Evolutionary conservation across 192 early-diverging fungal species (phyloP).

Genomic region (Coemansia javaensis): DNA sequence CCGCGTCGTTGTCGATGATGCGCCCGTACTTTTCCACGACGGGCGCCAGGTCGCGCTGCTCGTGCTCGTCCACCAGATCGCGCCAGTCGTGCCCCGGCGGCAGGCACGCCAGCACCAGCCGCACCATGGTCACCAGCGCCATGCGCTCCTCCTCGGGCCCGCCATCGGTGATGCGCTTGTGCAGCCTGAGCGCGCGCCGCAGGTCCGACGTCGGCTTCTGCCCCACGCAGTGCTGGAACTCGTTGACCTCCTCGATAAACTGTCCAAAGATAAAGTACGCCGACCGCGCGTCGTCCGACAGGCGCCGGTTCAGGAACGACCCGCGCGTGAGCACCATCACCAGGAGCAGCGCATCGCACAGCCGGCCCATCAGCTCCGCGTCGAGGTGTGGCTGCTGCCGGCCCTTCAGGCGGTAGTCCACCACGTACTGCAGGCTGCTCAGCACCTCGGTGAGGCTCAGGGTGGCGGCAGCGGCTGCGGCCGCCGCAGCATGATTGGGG

Average conservation of each 20-base stretch:
- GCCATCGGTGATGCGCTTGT: constrained; percentile 70
- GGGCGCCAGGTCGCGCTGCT: constrained; percentile 69
- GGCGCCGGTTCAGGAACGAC: constrained; percentile 54
- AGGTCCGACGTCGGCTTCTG: constrained; percentile 76
- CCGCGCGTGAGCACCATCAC: constrained; percentile 67
- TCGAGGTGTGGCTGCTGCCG: constrained; percentile 81
- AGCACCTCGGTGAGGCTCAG: constrained; percentile 65
- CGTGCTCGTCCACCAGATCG: constrained; percentile 80
- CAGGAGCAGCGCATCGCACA: constrained; percentile 79
- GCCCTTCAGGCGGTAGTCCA: constrained; percentile 87
- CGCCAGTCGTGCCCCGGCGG: constrained; percentile 85
- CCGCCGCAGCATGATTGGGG: not conserved
- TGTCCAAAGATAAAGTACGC: constrained; percentile 93
- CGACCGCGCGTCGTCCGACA: constrained; percentile 73
- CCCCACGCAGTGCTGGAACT: constrained; percentile 80
- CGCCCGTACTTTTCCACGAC: constrained; percentile 60
- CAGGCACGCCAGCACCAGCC: constrained; percentile 68
- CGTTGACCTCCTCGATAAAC: constrained; percentile 88
- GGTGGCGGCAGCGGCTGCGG: not conserved
- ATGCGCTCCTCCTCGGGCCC: constrained; percentile 66
- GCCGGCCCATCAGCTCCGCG: constrained; percentile 72
- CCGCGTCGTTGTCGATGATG: constrained; percentile 43
- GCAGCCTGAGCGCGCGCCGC: constrained; percentile 58
- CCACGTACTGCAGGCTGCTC: constrained; percentile 85
- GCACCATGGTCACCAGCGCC: constrained; percentile 71